These are phyloP conservation scores for Apophysomyces sp. DNA, from an alignment of 371 early-diverging fungal species.

Conservation along the genomic window DNA sequence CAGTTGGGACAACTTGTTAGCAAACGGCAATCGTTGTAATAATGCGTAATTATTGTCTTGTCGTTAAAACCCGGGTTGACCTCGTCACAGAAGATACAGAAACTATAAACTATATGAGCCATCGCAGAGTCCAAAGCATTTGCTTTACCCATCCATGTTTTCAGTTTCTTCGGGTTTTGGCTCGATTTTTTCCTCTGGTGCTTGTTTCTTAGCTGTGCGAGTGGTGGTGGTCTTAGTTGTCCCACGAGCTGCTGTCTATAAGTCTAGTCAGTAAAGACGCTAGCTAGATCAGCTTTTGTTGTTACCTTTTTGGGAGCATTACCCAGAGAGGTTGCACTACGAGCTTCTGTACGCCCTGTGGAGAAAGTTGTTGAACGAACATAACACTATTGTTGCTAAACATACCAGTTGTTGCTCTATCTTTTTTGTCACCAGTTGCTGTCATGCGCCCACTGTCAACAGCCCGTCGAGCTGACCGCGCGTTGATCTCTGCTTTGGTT, in stretches of 20 bases:
- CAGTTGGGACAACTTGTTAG: conserved; percentile 72
- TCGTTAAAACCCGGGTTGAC: conserved; percentile 66
- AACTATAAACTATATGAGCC: conserved; percentile 1
- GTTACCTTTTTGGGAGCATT: not conserved
- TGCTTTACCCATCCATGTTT: not conserved
- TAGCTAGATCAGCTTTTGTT: not conserved
- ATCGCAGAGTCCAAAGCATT: not conserved
- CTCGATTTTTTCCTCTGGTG: not conserved
- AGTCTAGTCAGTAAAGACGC: not conserved
- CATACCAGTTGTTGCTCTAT: not conserved
- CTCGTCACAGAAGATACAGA: conserved; percentile 82
- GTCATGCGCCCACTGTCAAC: conserved; percentile 4
- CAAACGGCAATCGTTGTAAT: conserved; percentile 76
- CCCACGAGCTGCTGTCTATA: not conserved
- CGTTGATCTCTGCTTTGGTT: not conserved
- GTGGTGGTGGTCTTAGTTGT: not conserved
- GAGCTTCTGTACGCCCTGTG: not conserved
- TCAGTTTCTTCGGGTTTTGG: not conserved
- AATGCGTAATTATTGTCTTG: conserved; percentile 72
- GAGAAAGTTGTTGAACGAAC: not conserved
- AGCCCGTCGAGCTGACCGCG: not conserved
- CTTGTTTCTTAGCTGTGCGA: not conserved
- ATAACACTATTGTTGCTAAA: not conserved
- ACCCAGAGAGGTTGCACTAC: not conserved
- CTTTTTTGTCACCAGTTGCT: conserved; percentile 2